phyloP scores from a whole-genome alignment of 2,329 filamentous ascomycete genomes.

The Corniculantispora saksenae region DNA sequence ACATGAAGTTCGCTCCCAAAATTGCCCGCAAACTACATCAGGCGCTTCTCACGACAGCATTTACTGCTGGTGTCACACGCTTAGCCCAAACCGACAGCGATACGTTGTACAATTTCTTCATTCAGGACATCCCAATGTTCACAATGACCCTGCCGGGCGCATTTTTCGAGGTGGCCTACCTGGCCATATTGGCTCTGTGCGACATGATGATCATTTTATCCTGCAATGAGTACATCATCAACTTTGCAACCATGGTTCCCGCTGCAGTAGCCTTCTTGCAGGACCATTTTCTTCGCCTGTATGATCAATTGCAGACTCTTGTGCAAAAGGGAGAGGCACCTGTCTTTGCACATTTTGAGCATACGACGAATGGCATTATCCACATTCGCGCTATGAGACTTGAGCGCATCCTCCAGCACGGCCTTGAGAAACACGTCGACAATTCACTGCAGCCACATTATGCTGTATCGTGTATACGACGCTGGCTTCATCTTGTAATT shows the following conservation, averaged over 20 bases:
- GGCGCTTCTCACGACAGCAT: not conserved
- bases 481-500: constrained; percentile 53
- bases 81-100: constrained; percentile 27
- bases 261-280: constrained; percentile 30
- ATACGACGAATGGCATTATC: constrained; percentile 45
- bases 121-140: constrained; percentile 29
- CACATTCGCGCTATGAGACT: constrained; percentile 57
- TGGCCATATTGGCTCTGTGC: constrained; percentile 25
- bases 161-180: constrained; percentile 16
- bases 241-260: constrained; percentile 28
- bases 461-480: constrained; percentile 53
- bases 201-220: constrained; percentile 25
- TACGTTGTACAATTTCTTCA: constrained; percentile 26
- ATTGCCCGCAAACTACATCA: not conserved
- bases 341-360: constrained; percentile 39
- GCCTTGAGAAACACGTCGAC: constrained; percentile 49
- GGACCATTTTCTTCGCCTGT: constrained; percentile 35
- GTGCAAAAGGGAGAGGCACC: constrained; percentile 37
- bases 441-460: constrained; percentile 56
- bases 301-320: constrained; percentile 36
- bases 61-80: constrained; percentile 21
- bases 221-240: constrained; percentile 30
- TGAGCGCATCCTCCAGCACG: constrained; percentile 42
- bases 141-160: constrained; percentile 26
- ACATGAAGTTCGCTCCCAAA: not conserved